Conservation (phyloP, 768 basidiomycete species). For the Agrocybe chaxingu region DNA sequence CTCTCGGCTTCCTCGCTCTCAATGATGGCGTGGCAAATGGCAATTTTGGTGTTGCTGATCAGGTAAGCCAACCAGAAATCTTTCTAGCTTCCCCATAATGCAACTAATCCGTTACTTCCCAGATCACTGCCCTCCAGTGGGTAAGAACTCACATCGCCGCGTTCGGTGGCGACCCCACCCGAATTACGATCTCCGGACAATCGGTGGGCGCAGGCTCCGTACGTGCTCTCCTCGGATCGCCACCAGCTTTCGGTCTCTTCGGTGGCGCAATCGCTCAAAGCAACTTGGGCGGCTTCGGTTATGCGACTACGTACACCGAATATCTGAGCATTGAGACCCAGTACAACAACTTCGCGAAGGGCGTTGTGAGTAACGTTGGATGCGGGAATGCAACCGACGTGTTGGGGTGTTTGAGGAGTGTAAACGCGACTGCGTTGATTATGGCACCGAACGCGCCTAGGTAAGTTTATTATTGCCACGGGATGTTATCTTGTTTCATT, state of each 20-base stretch:
- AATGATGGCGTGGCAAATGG: constrained; percentile 39
- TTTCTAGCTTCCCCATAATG: background rate
- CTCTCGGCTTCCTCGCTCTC: constrained; percentile 41
- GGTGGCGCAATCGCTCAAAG: constrained; percentile 39
- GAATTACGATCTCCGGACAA: constrained; percentile 53
- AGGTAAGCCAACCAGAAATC: constrained; percentile 23
- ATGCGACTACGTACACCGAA: constrained; percentile 44
- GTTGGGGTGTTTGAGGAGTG: constrained; percentile 34
- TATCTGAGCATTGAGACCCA: constrained; percentile 45
- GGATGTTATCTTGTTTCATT: background rate
- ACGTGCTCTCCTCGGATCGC: constrained; percentile 31
- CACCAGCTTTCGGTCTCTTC: constrained; percentile 34
- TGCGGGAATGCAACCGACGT: constrained; percentile 31
- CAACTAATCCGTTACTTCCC: background rate
- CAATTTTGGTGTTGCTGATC: constrained; percentile 45
- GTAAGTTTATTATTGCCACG: constrained; percentile 3
- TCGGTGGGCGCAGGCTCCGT: constrained; percentile 50
- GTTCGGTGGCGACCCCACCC: constrained; percentile 56
- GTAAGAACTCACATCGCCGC: constrained; percentile 48
- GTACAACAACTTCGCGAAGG: constrained; percentile 26
- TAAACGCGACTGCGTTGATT: constrained; percentile 32
- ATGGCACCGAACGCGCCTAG: constrained; percentile 30
- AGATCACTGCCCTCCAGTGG: constrained; percentile 37
- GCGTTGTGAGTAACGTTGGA: constrained; percentile 35
- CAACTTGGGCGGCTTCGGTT: constrained; percentile 47